Base-by-base conservation (phyloP, 305 asterid species). In the Ruellia speciosa region DNA sequence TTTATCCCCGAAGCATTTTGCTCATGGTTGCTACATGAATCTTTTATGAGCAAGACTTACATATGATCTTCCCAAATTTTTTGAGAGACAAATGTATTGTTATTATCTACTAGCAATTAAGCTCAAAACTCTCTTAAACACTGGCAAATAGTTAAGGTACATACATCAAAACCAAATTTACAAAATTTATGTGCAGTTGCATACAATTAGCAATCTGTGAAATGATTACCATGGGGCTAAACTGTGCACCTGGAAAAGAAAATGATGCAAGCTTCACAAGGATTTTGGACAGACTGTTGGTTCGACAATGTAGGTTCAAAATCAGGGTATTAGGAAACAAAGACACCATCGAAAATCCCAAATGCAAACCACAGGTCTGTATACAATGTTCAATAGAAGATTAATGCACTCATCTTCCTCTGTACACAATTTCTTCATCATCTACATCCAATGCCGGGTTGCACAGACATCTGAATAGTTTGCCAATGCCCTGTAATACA, bases 401-500 rank as follows among this genome's bases (percentile, higher is more conserved):
- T 54, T 60, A 18, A 52, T 45, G 12, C 28, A 28, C 18, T 81
- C 72, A 83, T 76, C 84, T 86, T 75, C 94, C 90, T 75, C 74
- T 85, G 52, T 87, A 90, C 58, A 85, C 96, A 54, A 90, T 87
- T 73, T 90, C 97, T 10, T 87, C 97, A 20, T 85, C 97, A 20
- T 90, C 94, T 49, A 84, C 97, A 43, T 90, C 89, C 39, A 84
- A 84, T 14, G 95, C 96, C 43, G 95, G 97, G 73, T 85, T 90
- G 40, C 96, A 85, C 5, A 87, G 79, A 52, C 97, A 87, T 78
- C 95, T 81, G 76, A 85, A 87, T 55, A 90, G 96, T 63, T 90
- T 87, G 2, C 96, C 97, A 13, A 90, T 85, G 20, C 96, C 95
- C 97, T 90, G 83, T 70, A 18, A 61, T 28, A 50, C 15, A 11